Evolutionary conservation across 306 rosid species (phyloP).

Genomic region (Abrus pulchellus): DNA sequence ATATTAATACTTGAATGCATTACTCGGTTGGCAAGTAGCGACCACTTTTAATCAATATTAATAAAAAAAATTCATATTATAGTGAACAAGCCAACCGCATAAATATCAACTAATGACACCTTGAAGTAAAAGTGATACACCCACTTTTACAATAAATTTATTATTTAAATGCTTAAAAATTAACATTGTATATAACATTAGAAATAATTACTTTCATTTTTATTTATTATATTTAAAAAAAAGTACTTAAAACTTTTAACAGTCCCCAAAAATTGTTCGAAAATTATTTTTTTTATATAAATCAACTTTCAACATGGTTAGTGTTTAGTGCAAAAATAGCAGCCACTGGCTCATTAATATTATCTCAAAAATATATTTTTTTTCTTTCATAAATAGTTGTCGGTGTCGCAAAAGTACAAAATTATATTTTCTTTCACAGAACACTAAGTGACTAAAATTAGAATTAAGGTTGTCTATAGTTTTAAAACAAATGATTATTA

Average conservation of each 20-base stretch:
- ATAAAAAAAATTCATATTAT: background rate
- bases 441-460: background rate
- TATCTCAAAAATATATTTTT: background rate
- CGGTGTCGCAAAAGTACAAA: too few relatives aligned
- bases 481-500: background rate
- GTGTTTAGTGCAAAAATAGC: background rate
- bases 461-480: background rate
- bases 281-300: background rate
- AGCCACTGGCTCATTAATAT: slow-evolving; percentile 9
- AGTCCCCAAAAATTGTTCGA: too few relatives aligned
- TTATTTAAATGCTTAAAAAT: too few relatives aligned
- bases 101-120: background rate
- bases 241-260: too few relatives aligned
- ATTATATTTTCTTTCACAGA: too few relatives aligned
- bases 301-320: background rate
- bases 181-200: too few relatives aligned
- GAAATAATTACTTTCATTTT: too few relatives aligned
- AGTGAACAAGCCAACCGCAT: slow-evolving; percentile 1
- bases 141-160: background rate
- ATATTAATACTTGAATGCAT: background rate
- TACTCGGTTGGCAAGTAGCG: background rate
- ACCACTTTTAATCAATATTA: background rate
- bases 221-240: too few relatives aligned
- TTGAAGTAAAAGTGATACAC: slow-evolving; percentile 13
- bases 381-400: background rate